Conservation (phyloP, 2,329 filamentous ascomycete genomes). For the Cryphonectria carpinicola region DNA sequence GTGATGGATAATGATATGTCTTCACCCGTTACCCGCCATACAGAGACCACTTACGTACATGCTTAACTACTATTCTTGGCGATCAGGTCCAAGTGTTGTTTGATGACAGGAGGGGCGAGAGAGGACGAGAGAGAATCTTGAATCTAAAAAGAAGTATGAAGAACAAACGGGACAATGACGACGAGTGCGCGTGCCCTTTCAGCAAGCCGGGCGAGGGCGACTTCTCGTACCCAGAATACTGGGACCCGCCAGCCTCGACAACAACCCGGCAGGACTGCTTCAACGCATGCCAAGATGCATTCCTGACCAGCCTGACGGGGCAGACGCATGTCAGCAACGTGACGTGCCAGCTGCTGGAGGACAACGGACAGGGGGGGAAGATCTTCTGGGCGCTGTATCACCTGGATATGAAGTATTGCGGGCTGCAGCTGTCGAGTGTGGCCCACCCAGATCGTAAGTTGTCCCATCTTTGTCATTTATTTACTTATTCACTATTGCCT, state of each 20-base stretch:
- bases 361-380: constrained; percentile 11
- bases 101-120: neutral
- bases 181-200: constrained; percentile 25
- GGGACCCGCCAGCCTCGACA: constrained; percentile 7
- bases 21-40: constrained; percentile 14
- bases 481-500: neutral
- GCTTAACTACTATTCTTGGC: neutral
- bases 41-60: constrained; percentile 5
- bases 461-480: neutral
- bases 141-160: constrained; percentile 3
- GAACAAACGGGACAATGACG: constrained; percentile 11
- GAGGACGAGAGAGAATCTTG: neutral
- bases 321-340: constrained; percentile 11
- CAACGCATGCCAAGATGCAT: constrained; percentile 11
- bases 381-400: constrained; percentile 52
- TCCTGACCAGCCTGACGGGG: constrained; percentile 16
- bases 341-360: constrained; percentile 20
- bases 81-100: neutral
- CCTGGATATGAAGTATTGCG: constrained; percentile 55
- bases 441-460: constrained; percentile 51
- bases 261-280: constrained; percentile 17
- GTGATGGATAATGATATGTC: constrained; percentile 18
- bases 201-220: constrained; percentile 13
- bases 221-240: neutral
- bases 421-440: constrained; percentile 41